Conservation (phyloP, 805 yeast genomes). For the Cyberlindnera veronae region DNA sequence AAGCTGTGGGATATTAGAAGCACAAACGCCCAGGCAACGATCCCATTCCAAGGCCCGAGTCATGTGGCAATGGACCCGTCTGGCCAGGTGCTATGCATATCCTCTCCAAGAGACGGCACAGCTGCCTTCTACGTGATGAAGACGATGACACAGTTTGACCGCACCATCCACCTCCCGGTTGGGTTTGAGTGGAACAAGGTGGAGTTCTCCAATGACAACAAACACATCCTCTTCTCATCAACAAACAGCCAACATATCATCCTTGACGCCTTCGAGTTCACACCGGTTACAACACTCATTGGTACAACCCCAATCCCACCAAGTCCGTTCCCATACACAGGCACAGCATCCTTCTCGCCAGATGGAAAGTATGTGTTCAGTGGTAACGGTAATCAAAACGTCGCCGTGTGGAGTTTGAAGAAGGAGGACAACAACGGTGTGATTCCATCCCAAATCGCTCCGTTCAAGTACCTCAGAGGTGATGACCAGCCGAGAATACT, state of each 20-base stretch:
- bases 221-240: conserved; percentile 54
- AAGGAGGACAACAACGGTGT: conserved; percentile 22
- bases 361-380: conserved; percentile 62
- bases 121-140: conserved; percentile 61
- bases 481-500: conserved; percentile 38
- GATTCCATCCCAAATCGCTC: conserved; percentile 28
- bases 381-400: conserved; percentile 51
- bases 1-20: conserved; percentile 84
- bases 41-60: conserved; percentile 52
- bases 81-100: conserved; percentile 77
- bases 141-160: conserved; percentile 39
- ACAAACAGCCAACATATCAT: conserved; percentile 57
- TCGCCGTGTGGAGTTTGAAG: conserved; percentile 51
- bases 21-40: conserved; percentile 58
- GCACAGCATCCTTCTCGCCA: conserved; percentile 58
- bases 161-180: conserved; percentile 37
- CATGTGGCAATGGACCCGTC: conserved; percentile 77
- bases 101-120: conserved; percentile 38
- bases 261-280: conserved; percentile 68
- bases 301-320: conserved; percentile 45
- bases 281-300: conserved; percentile 39
- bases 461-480: conserved; percentile 16
- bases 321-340: conserved; percentile 45
- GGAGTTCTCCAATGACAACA: conserved; percentile 80
- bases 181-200: conserved; percentile 53